Evolutionary conservation across 805 yeast genomes (phyloP).

Genomic region (Grigorovia humatica): DNA sequence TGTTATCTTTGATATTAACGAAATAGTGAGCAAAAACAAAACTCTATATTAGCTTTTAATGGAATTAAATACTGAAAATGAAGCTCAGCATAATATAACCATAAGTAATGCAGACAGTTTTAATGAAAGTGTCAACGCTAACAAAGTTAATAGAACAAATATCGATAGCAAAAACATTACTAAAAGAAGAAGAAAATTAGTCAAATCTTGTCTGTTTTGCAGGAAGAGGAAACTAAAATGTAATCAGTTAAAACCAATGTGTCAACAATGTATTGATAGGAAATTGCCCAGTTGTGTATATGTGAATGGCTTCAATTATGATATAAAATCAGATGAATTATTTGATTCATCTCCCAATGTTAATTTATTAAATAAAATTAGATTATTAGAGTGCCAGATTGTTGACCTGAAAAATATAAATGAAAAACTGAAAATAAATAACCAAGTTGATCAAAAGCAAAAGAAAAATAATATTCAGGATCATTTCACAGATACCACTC

Average conservation of each 20-base stretch:
- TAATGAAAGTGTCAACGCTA: not conserved
- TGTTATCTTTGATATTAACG: too few species aligned
- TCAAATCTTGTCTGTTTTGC: constrained; percentile 43
- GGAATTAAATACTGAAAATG: too few species aligned
- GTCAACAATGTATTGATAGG: constrained; percentile 34
- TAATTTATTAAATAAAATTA: constrained; percentile 14
- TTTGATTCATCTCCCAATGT: constrained; percentile 18
- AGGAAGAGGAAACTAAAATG: constrained; percentile 57
- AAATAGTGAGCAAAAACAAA: too few species aligned
- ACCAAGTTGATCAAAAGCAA: not conserved
- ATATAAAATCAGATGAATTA: constrained; percentile 14
- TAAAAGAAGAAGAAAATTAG: constrained; percentile 19
- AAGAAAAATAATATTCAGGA: not conserved
- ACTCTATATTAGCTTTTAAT: too few species aligned
- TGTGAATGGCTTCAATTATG: constrained; percentile 14
- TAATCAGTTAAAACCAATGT: constrained; percentile 39
- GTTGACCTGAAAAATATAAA: not conserved
- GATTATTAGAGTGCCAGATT: constrained; percentile 11
- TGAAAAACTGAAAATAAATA: not conserved
- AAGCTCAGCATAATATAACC: not conserved
- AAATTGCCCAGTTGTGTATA: constrained; percentile 21
- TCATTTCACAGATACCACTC: not conserved
- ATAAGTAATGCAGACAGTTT: not conserved
- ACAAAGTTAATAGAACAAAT: not conserved
- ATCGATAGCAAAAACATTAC: not conserved